A percentile compares a stretch with the other conserved stretches of the same genome.
Conservation (phyloP, 805 yeast genomes). For the Komagataella pseudopastoris region DNA sequence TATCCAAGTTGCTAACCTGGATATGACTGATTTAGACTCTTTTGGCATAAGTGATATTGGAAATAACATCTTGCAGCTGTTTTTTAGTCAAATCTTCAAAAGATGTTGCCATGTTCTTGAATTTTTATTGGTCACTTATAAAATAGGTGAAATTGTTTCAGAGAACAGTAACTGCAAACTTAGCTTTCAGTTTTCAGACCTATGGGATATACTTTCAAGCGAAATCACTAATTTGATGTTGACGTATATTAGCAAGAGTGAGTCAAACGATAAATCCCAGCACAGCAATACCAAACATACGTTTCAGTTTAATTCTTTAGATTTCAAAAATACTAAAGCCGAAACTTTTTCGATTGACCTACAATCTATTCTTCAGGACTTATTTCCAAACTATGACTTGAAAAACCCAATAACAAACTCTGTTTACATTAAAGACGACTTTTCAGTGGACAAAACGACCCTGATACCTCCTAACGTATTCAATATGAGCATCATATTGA, state of each 20-base stretch:
- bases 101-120: background rate
- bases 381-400: conserved; percentile 51
- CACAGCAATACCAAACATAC: conserved; percentile 8
- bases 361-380: conserved; percentile 34
- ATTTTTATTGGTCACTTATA: conserved; percentile 1
- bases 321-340: conserved; percentile 18
- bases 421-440: conserved; percentile 47
- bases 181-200: conserved; percentile 3
- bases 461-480: conserved; percentile 59
- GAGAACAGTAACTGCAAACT: conserved; percentile 6
- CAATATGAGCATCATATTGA: conserved; percentile 70
- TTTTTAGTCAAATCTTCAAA: background rate
- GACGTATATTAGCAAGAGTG: background rate
- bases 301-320: conserved; percentile 21
- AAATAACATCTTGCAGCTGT: conserved; percentile 11
- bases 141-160: background rate
- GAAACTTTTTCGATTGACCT: conserved; percentile 21
- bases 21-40: conserved; percentile 8
- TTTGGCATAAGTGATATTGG: conserved; percentile 12
- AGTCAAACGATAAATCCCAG: conserved; percentile 4
- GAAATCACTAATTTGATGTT: background rate
- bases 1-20: conserved; percentile 1
- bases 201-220: background rate
- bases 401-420: conserved; percentile 13
- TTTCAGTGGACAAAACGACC: conserved; percentile 44